Evolutionary conservation across 768 basidiomycete species (phyloP).

Genomic region (Russula virescens): DNA sequence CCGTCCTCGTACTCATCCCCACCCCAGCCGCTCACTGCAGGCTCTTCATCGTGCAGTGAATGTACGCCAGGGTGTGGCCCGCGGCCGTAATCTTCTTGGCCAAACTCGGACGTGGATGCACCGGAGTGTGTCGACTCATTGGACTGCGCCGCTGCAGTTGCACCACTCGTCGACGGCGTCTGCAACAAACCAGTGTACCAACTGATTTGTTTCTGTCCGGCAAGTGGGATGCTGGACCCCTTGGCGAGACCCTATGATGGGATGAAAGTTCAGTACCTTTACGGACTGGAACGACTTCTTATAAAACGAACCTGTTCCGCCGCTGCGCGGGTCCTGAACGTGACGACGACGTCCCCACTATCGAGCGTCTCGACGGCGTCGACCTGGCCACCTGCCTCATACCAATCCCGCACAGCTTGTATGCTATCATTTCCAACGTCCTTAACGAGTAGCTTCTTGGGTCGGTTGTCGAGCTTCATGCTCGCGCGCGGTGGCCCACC

Average conservation of each 20-base stretch:
- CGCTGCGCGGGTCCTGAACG: constrained; percentile 63
- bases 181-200: constrained; percentile 48
- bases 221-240: constrained; percentile 57
- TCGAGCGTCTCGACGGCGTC: constrained; percentile 55
- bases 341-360: constrained; percentile 54
- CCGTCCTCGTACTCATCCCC: constrained; percentile 59
- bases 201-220: constrained; percentile 59
- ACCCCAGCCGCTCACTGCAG: constrained; percentile 64
- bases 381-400: constrained; percentile 69
- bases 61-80: not conserved
- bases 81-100: constrained; percentile 49
- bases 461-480: constrained; percentile 89
- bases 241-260: constrained; percentile 59
- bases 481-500: constrained; percentile 63
- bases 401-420: constrained; percentile 74
- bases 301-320: constrained; percentile 65
- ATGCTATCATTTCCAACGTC: constrained; percentile 51
- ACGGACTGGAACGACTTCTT: not conserved
- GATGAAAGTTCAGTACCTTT: not conserved
- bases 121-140: constrained; percentile 25
- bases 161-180: constrained; percentile 13
- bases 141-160: constrained; percentile 26
- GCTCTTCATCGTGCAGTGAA: constrained; percentile 13
- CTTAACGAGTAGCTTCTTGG: constrained; percentile 72
- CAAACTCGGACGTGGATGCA: constrained; percentile 29